These are phyloP conservation scores for Sanghuangporus baumii DNA, from an alignment of 1,284 basidiomycete genomes.

Conservation along the genomic window DNA sequence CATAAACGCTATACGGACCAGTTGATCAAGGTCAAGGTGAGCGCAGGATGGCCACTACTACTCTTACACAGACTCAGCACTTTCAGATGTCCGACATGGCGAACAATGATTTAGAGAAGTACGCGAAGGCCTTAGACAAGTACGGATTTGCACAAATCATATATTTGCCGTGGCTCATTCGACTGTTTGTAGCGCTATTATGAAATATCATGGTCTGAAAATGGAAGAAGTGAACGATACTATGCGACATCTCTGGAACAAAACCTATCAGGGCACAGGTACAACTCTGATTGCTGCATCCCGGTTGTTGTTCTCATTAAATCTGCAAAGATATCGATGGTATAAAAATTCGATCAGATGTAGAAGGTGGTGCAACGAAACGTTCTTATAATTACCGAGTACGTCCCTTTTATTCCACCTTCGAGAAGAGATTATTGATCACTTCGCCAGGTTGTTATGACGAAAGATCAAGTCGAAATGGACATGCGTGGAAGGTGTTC, in stretches of 20 bases:
- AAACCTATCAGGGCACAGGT: conserved; percentile 99
- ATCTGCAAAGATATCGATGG: conserved; percentile 83
- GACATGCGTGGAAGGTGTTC: conserved; percentile 99
- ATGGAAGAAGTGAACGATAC: conserved; percentile 99
- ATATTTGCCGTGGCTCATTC: background rate
- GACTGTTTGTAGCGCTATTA: conserved; percentile 72
- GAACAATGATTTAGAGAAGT: conserved; percentile 94
- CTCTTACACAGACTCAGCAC: conserved; percentile 3
- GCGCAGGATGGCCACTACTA: conserved; percentile 12
- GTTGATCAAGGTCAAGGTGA: conserved; percentile 89
- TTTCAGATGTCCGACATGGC: conserved; percentile 88
- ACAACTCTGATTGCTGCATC: background rate
- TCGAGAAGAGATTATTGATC: conserved; percentile 20
- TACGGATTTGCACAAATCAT: conserved; percentile 30
- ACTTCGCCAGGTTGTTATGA: conserved; percentile 85
- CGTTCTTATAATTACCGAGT: conserved; percentile 99
- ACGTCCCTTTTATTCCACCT: conserved; percentile 25
- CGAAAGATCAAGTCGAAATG: conserved; percentile 98
- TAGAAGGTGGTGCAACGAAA: conserved; percentile 80
- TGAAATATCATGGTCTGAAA: conserved; percentile 97
- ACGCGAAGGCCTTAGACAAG: conserved; percentile 94
- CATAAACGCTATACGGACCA: conserved; percentile 86
- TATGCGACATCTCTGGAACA: conserved; percentile 95
- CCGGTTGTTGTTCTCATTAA: background rate
- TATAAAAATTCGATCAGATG: conserved; percentile 92